Percentiles rank a stretch among this genome's conserved stretches.
Evolutionary conservation across 148 eudicot genomes (phyloP).

Genomic region (Oxyria digyna): DNA sequence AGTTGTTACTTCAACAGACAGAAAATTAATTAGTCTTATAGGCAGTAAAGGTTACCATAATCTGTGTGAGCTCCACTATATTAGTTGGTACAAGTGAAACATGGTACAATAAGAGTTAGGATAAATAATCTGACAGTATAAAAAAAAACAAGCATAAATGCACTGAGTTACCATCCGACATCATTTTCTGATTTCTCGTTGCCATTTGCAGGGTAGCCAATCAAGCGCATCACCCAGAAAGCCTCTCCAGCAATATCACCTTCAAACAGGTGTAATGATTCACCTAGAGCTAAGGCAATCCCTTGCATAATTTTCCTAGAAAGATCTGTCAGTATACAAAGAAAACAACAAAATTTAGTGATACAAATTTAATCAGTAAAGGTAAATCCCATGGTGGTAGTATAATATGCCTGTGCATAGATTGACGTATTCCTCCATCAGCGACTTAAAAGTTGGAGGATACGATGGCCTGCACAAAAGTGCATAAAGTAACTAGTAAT

Average conservation of each 20-base stretch:
- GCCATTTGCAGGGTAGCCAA: conserved; percentile 70
- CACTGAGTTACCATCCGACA: conserved; percentile 54
- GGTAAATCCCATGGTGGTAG: background rate
- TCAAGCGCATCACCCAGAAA: conserved; percentile 89
- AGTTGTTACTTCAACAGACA: background rate
- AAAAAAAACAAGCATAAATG: background rate
- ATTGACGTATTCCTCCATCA: conserved; percentile 65
- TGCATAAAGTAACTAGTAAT: background rate
- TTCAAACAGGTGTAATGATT: conserved; percentile 52
- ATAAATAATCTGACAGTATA: background rate
- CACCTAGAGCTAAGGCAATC: conserved; percentile 78
- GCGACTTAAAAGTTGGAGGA: conserved; percentile 47
- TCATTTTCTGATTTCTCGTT: conserved; percentile 34
- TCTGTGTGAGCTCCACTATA: conserved; percentile 94
- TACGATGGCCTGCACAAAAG: conserved; percentile 54
- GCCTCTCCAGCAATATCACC: conserved; percentile 77
- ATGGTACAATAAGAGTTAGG: conserved; percentile 13
- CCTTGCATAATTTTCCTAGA: conserved; percentile 83
- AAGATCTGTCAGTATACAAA: conserved; percentile 35
- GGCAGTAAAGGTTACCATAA: conserved; percentile 43
- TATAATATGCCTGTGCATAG: conserved; percentile 58
- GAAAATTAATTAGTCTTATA: background rate
- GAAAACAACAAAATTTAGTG: background rate
- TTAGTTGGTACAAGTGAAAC: conserved; percentile 7
- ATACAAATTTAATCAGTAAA: background rate